Evolutionary conservation across 306 rosid species (phyloP).

Genomic region (Aeschynomene evenia): DNA sequence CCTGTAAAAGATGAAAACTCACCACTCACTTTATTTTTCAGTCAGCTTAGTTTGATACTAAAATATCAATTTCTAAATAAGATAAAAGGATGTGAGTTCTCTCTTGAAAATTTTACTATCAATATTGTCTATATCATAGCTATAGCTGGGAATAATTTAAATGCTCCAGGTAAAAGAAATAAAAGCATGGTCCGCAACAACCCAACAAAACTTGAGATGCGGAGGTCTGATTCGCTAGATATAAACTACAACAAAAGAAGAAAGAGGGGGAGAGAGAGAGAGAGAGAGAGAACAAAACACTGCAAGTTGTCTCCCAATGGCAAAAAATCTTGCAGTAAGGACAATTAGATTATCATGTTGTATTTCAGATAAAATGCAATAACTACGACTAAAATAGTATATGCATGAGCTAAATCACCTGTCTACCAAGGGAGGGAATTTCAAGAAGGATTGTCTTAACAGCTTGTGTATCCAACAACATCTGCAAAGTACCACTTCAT

Average conservation of each 20-base stretch:
- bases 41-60: conserved; percentile 19
- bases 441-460: conserved; percentile 96
- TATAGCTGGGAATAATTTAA: not conserved
- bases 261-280: not conserved
- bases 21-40: not conserved
- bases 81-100: not conserved
- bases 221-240: not conserved
- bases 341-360: not conserved
- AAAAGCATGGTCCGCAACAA: not conserved
- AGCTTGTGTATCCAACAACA: conserved; percentile 97
- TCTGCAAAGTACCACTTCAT: conserved; percentile 57
- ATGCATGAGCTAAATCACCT: conserved; percentile 51
- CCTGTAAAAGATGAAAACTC: conserved; percentile 8
- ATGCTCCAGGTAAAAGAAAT: conserved; percentile 13
- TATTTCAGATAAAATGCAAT: not conserved
- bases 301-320: not conserved
- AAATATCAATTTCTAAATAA: conserved; percentile 20
- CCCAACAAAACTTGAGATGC: not conserved
- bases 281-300: not conserved
- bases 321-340: not conserved
- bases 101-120: not conserved
- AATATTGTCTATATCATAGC: conserved; percentile 1
- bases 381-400: conserved; percentile 17
- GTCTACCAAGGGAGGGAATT: conserved; percentile 96
- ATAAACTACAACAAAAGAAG: not conserved